Base-by-base conservation (phyloP, 2,329 filamentous ascomycete species). In the Epichloe baconii region DNA sequence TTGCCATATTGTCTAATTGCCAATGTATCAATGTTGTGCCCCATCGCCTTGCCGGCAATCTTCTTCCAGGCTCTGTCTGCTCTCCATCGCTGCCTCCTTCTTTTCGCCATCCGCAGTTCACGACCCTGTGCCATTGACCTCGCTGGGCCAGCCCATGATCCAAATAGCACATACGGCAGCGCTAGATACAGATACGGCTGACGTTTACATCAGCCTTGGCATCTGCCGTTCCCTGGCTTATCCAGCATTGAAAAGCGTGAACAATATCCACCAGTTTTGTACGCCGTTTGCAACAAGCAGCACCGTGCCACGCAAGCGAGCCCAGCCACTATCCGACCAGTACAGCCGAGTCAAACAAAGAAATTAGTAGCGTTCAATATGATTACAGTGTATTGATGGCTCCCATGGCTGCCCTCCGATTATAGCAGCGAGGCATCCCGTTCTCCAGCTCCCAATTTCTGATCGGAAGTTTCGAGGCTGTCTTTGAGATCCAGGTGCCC, bases 91-190 rank as follows among this genome's bases (percentile, higher is more conserved):
- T 15, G 17, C 23, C 42, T 31, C 31, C 40, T 23, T 8, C 34
- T 49, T 49, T 37, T 19, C 6, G 31, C 48, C 40, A 15, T 37
- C 40, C 48, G 12, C 37, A 17, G 43, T 17, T 23, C 35, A 23
- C 23, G 26, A 7, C 21, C 15, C 34, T 17, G 48, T 37, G 48
- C 41, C 41, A 49, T 49, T 49, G 48, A 44, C 48, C 48, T 44
- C 48, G 26, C 19, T 47, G 49, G 49, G 49, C 49, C 49, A 47
- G 49, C 49, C 44, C 49, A 43, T 17, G 41, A 51, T 51, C 49
- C 49, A 47, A 51, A 41, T 44, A 46, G 36, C 23, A 45, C 34
- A 47, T 37, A 26, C 37, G 15, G 49, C 19, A 43, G 42, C 23
- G 42, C 23, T 44, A 14, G 19, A 23, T 21, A 12, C 46, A 14